Evolutionary conservation across 1,284 basidiomycete genomes (phyloP).

Genomic region (Apiotrichum siamense): DNA sequence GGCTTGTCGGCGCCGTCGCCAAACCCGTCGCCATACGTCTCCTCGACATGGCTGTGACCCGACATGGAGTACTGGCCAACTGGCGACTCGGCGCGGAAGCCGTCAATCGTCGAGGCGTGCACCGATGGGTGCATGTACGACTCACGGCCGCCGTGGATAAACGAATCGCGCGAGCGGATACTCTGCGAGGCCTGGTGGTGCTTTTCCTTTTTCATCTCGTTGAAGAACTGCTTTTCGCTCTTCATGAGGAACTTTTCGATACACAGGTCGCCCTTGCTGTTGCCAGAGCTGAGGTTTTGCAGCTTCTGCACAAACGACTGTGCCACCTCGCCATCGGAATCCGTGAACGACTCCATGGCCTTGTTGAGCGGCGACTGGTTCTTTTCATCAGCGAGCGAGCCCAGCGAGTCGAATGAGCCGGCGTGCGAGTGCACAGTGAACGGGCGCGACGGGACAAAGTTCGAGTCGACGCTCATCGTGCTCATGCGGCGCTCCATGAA

Average conservation of each 20-base stretch:
- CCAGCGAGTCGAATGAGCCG: constrained; percentile 78
- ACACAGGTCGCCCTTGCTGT: constrained; percentile 82
- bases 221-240: constrained; percentile 87
- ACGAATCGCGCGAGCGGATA: constrained; percentile 64
- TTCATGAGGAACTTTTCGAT: constrained; percentile 85
- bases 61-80: constrained; percentile 39
- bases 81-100: constrained; percentile 61
- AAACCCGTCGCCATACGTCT: constrained; percentile 49
- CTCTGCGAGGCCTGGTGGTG: constrained; percentile 39
- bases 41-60: constrained; percentile 40
- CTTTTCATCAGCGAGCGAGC: constrained; percentile 84
- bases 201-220: constrained; percentile 79
- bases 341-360: constrained; percentile 87
- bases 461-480: constrained; percentile 25
- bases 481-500: constrained; percentile 58
- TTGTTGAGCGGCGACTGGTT: constrained; percentile 82
- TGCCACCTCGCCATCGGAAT: constrained; percentile 82
- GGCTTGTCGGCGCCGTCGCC: constrained; percentile 54
- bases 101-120: constrained; percentile 57
- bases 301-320: constrained; percentile 81
- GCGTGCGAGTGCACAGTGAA: constrained; percentile 73
- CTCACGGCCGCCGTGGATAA: constrained; percentile 18
- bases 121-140: constrained; percentile 20
- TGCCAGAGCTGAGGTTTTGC: constrained; percentile 68
- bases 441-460: constrained; percentile 57